These are phyloP conservation scores for Fusarium protoensiforme DNA, from an alignment of 2,329 filamentous ascomycete species.

Conservation along the genomic window DNA sequence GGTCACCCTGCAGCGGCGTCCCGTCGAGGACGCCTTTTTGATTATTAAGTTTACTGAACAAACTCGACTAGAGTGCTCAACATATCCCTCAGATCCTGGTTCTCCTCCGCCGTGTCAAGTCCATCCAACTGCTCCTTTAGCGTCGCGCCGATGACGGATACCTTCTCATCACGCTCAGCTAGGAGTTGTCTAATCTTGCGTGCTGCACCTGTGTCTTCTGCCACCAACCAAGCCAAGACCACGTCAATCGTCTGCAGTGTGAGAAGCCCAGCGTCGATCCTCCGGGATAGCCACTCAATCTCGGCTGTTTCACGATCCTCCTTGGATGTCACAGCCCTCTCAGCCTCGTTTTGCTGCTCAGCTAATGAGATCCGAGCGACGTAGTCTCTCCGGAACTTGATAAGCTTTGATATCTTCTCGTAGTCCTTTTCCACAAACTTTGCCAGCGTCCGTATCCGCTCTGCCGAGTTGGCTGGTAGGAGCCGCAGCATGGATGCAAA, in stretches of 20 bases:
- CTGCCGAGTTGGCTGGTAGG: constrained; percentile 80
- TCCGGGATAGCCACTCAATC: constrained; percentile 77
- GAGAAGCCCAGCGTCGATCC: constrained; percentile 87
- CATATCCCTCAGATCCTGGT: constrained; percentile 68
- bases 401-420: constrained; percentile 80
- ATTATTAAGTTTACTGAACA: constrained; percentile 50
- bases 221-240: constrained; percentile 88
- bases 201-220: constrained; percentile 84
- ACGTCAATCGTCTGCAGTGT: constrained; percentile 86
- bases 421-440: constrained; percentile 98
- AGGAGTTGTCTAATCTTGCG: constrained; percentile 72
- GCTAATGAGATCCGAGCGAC: constrained; percentile 67
- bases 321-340: constrained; percentile 14
- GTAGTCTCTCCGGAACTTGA: constrained; percentile 79
- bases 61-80: constrained; percentile 63
- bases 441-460: constrained; percentile 84
- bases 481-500: constrained; percentile 85
- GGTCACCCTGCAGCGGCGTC: constrained; percentile 25
- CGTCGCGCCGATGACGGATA: constrained; percentile 72
- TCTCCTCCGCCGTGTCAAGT: constrained; percentile 68
- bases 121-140: constrained; percentile 70
- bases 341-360: constrained; percentile 60
- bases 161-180: constrained; percentile 73
- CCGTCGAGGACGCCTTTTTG: constrained; percentile 23
- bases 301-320: constrained; percentile 63